These are phyloP conservation scores for Spathaspora sp. DNA, from an alignment of 1,139 yeast genomes.

Conservation along the genomic window DNA sequence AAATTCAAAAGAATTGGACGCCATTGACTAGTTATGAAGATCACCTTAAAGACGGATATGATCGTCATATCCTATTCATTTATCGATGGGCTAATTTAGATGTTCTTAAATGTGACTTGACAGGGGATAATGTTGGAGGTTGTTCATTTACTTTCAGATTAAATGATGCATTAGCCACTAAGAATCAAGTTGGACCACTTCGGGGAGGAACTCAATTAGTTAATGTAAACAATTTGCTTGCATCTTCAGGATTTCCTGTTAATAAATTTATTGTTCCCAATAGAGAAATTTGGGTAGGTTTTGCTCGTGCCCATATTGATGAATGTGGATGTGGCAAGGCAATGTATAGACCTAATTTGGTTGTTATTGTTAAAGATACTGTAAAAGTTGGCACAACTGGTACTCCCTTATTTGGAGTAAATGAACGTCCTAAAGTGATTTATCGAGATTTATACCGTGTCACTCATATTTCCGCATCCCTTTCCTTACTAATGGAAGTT, in stretches of 20 bases:
- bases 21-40: conserved; percentile 25
- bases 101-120: conserved; percentile 25
- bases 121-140: conserved; percentile 11
- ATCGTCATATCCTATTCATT: conserved; percentile 24
- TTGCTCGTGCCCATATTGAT: conserved; percentile 46
- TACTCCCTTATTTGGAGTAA: conserved; percentile 7
- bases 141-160: conserved; percentile 29
- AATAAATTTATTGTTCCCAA: conserved; percentile 19
- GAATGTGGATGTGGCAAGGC: conserved; percentile 49
- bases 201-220: conserved; percentile 35
- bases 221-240: conserved; percentile 19
- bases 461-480: conserved; percentile 31
- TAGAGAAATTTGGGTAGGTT: conserved; percentile 50
- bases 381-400: conserved; percentile 7
- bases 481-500: conserved; percentile 38
- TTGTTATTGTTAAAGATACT: conserved; percentile 36
- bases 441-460: conserved; percentile 18
- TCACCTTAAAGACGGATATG: conserved; percentile 16
- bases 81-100: conserved; percentile 30
- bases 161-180: conserved; percentile 16
- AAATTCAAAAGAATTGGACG: conserved; percentile 33
- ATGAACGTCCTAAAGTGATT: conserved; percentile 3
- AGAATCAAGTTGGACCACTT: conserved; percentile 27
- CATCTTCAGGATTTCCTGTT: background rate
- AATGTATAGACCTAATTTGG: conserved; percentile 47